These are phyloP conservation scores for Talaromyces borbonicus DNA, from an alignment of 495 filamentous ascomycete species.

Conservation along the genomic window DNA sequence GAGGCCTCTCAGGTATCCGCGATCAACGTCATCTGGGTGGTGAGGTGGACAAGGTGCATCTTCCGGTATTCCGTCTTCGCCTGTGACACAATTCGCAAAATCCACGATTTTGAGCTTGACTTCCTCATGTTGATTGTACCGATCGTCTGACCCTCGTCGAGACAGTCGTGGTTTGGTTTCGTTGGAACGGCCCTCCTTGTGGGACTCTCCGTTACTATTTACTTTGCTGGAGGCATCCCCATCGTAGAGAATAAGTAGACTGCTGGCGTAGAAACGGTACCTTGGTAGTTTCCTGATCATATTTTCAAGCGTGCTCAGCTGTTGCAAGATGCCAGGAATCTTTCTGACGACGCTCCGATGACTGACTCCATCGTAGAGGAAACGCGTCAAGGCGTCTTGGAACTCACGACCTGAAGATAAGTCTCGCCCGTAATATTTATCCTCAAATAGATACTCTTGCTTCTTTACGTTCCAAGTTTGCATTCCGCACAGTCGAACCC, in stretches of 20 bases:
- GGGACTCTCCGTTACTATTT: constrained; percentile 11
- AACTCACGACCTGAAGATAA: constrained; percentile 86
- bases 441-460: constrained; percentile 77
- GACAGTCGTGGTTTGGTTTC: constrained; percentile 13
- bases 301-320: constrained; percentile 68
- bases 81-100: constrained; percentile 94
- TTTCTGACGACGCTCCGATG: constrained; percentile 67
- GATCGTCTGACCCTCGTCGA: constrained; percentile 28
- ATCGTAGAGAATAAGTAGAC: constrained; percentile 89
- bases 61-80: constrained; percentile 57
- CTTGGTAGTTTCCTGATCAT: constrained; percentile 71
- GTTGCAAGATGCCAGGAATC: constrained; percentile 77
- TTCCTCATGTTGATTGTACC: constrained; percentile 36
- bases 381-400: constrained; percentile 76
- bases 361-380: constrained; percentile 84
- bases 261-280: constrained; percentile 93
- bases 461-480: constrained; percentile 87
- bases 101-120: constrained; percentile 95
- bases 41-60: constrained; percentile 69
- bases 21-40: constrained; percentile 70
- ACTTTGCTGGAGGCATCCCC: constrained; percentile 42
- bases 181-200: constrained; percentile 7
- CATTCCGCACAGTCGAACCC: constrained; percentile 89
- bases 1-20: constrained; percentile 81
- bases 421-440: constrained; percentile 93